Conservation (phyloP, 345 rosid genomes). For the Geranium brycei region DNA sequence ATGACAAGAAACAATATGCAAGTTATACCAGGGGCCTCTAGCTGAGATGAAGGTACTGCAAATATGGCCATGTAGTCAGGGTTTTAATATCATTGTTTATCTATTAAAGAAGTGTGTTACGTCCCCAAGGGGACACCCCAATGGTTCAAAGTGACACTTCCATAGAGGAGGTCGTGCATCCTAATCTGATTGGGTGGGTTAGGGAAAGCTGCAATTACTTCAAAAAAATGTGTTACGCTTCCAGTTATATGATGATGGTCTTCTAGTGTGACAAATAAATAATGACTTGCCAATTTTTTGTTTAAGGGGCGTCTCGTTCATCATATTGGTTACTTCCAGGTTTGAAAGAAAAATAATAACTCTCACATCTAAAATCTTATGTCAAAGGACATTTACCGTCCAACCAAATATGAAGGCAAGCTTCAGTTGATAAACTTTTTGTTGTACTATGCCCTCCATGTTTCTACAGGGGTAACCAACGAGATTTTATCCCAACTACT, state of each 20-base stretch:
- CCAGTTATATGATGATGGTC: background rate
- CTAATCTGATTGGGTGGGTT: no score
- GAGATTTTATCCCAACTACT: no score
- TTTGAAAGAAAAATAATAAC: background rate
- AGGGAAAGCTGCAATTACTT: no score
- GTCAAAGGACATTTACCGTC: background rate
- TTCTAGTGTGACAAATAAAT: background rate
- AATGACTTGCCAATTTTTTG: background rate
- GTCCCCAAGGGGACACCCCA: no score
- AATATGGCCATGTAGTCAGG: background rate
- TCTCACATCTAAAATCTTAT: background rate
- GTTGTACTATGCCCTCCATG: background rate
- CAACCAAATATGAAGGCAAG: background rate
- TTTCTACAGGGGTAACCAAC: background rate
- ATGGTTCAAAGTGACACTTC: no score
- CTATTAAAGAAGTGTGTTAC: background rate
- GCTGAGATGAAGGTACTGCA: background rate
- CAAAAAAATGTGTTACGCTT: no score
- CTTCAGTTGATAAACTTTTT: background rate
- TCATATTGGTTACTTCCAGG: background rate
- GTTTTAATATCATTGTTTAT: background rate
- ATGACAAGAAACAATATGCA: no score
- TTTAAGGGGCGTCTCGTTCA: background rate
- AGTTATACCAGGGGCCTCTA: background rate
- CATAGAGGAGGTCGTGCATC: no score